Evolutionary conservation across 2,329 filamentous ascomycete species (phyloP).

Genomic region (Laburnicola sp.): DNA sequence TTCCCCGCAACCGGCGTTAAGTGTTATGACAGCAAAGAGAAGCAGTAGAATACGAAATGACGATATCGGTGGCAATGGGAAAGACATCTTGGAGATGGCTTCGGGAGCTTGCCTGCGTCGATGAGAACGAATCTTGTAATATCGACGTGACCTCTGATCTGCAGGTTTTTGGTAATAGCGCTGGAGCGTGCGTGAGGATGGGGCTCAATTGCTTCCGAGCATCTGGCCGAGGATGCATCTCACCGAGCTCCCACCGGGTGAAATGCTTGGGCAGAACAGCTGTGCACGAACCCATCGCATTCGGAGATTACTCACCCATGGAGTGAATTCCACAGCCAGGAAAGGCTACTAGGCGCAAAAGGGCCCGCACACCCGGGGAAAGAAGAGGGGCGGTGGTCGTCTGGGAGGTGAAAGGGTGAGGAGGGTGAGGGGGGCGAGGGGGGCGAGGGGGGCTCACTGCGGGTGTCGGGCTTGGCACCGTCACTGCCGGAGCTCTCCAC

Average conservation of each 20-base stretch:
- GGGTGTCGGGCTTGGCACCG: conserved; percentile 17
- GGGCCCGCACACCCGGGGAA: too few species aligned
- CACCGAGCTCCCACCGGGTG: too few species aligned
- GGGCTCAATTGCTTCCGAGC: conserved; percentile 7
- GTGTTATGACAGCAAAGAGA: too few species aligned
- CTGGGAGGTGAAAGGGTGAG: too few species aligned
- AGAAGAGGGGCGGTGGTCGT: too few species aligned
- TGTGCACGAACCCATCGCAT: too few species aligned
- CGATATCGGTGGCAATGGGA: too few species aligned
- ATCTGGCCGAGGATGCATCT: conserved; percentile 1
- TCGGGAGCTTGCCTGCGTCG: not conserved
- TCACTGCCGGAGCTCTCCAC: conserved; percentile 9
- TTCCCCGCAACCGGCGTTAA: conserved; percentile 10
- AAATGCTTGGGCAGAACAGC: too few species aligned
- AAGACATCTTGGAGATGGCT: not conserved
- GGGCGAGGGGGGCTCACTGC: too few species aligned
- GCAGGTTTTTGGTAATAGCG: not conserved
- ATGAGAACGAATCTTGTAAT: conserved; percentile 3
- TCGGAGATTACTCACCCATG: too few species aligned
- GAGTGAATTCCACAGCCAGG: too few species aligned
- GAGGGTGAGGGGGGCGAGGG: not conserved
- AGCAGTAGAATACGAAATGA: not conserved
- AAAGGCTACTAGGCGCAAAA: too few species aligned
- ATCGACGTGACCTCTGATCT: not conserved
- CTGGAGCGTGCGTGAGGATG: not conserved